Evolutionary conservation across 768 basidiomycete genomes (phyloP), one percentile per base, ranked within the genome.

Genomic region (Pleurotus salmoneostramineus): DNA sequence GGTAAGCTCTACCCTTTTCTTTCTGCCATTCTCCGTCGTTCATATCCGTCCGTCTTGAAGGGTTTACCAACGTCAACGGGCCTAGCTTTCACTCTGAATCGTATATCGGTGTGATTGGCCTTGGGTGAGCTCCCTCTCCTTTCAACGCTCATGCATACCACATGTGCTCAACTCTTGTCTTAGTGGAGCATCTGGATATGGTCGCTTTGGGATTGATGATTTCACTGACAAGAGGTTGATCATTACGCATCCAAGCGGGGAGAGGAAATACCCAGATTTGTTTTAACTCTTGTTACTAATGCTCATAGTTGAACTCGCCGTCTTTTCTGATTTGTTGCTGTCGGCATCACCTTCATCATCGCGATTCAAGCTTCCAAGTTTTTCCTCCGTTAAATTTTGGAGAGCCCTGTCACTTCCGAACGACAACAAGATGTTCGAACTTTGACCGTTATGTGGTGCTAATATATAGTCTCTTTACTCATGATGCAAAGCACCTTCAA

Each of bases 31-130:
- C 10, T 36, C 11, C 48, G 14, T n/a, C 21, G 50, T 10, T 33
- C 12, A 3, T 34, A 32, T 48, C 17, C 37, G 14, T 27, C 43
- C 8, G 10, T 58, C 21, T 27, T 27, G 21, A 27, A 83, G 85
- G 84, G 3, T 76, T 72, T 49, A 73, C 75, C 12, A 79, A 80
- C 62, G 75, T 87, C 61, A 87, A 87, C 58, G 84, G 83, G 0
- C 66, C 77, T 3, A 81, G 81, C 3, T 61, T 84, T 21, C 78
- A 83, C 57, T 63, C 66, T 6, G 81, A 85, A 60, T 62, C 70
- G 5, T 56, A 58, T 6, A 66, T 74, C 50, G 72, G 75, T 12
- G 58, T 74, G 6, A 62, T 72, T 3, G 82, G 82, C 0, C 68
- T 83, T 15, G 77, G 80, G 82, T 83, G 65, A 56, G 76, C 69